phyloP scores from a whole-genome alignment of 352 stramenopile species.

The Pythium sukuiense region DNA sequence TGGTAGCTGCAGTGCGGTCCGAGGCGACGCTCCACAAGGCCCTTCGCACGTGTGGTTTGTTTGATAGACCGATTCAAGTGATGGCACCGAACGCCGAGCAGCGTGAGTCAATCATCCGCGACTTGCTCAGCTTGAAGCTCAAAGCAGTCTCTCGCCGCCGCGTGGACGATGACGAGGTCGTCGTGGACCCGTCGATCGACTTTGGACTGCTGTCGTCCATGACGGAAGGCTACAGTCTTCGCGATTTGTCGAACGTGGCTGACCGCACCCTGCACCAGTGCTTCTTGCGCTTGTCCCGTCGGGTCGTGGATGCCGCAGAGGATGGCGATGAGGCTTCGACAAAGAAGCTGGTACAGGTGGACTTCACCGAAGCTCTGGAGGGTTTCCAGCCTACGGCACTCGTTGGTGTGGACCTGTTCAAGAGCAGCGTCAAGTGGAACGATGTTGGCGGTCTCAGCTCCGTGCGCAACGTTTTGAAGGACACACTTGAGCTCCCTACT shows the following conservation, averaged over 20 bases:
- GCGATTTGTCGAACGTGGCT: constrained; percentile 68
- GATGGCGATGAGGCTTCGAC: constrained; percentile 1
- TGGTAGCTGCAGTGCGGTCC: constrained; percentile 58
- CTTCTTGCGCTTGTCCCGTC: constrained; percentile 42
- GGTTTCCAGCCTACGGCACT: constrained; percentile 83
- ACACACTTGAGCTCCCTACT: constrained; percentile 87
- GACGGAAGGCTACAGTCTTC: constrained; percentile 82
- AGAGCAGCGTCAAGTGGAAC: constrained; percentile 84
- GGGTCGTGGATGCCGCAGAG: not conserved
- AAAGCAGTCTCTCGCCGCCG: constrained; percentile 23
- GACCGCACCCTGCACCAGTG: constrained; percentile 69
- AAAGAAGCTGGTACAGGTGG: constrained; percentile 40
- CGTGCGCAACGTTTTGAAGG: constrained; percentile 85
- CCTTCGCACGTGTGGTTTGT: constrained; percentile 60
- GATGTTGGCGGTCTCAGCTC: constrained; percentile 82
- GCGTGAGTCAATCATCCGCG: constrained; percentile 58
- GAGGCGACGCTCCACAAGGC: constrained; percentile 71
- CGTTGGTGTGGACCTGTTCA: constrained; percentile 80
- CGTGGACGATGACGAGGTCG: constrained; percentile 25
- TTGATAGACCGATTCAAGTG: constrained; percentile 66
- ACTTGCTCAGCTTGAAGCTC: constrained; percentile 59
- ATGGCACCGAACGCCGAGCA: constrained; percentile 58
- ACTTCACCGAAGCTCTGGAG: constrained; percentile 76
- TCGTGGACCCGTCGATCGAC: constrained; percentile 59
- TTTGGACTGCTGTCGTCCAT: constrained; percentile 57